Base-by-base conservation (phyloP, 2,329 filamentous ascomycete species). In the Colletotrichum paranaense region DNA sequence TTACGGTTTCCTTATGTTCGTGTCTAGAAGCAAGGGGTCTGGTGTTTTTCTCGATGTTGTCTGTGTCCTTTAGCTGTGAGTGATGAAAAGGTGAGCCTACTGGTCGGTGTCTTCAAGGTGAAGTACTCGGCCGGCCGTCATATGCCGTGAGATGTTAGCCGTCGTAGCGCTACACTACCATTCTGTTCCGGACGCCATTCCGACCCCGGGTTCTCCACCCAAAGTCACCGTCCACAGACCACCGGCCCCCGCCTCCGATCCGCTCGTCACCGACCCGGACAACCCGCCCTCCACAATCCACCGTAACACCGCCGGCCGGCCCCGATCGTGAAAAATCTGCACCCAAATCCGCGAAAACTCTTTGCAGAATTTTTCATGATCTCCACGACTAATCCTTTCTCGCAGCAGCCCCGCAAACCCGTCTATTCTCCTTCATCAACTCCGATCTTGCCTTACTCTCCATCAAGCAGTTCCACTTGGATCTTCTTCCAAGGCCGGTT, bases 401-500 rank as follows among this genome's bases (percentile, higher is more conserved):
- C 14, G 53, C 38, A 2, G 16, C 5, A 56, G 53, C 26, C 53
- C 22, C 53, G 26, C 22, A 28, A 19, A 14, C 19, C 30, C 46
- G 14, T 22, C 14, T 32, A 2, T 3, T 19, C 5, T 30, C 4
- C 0, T 32, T 19, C 12, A 19, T 22, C 0, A n/a, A 57, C 24
- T 49, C 6, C 14, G 2, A 30, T 32, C 58, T 26, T 26, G 26
- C 26, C 26, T 26, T 0, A 0, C 26, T 0, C 0, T 0, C 26
- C 16, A 56, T 62, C 24, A 7, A 26, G 38, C 28, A 12, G 56
- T 49, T 52, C 56, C 30, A 46, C 52, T 9, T 6, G 30, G 5
- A 30, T 42, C 19, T 46, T 6, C n/a, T 12, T 38, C 32, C 62
- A 42, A 57, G 71, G 71, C 71, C 71, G 71, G 71, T 73, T 83